phyloP scores from a whole-genome alignment of 306 rosid genomes.

The Cucurbita maxima region DNA sequence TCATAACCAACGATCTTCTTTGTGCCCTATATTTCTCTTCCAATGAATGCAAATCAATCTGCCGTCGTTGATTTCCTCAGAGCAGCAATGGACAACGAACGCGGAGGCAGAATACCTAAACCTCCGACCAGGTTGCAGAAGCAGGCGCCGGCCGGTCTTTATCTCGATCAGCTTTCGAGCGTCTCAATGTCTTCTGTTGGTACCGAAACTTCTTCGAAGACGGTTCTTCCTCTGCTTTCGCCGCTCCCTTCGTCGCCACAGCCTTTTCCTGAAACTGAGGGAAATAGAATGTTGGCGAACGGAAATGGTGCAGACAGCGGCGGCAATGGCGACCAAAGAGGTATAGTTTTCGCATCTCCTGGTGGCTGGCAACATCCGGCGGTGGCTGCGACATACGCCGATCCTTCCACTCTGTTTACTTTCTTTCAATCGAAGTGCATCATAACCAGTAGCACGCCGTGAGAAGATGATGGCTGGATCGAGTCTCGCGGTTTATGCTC shows the following conservation, averaged over 20 bases:
- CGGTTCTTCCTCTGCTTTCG: conserved; percentile 66
- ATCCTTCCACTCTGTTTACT: conserved; percentile 30
- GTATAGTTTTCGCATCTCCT: not conserved
- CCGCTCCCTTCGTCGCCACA: conserved; percentile 40
- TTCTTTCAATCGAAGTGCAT: conserved; percentile 47
- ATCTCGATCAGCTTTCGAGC: conserved; percentile 23
- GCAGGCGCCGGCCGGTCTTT: conserved; percentile 48
- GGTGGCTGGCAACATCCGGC: conserved; percentile 55
- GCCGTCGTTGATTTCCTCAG: not conserved
- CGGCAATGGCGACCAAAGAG: not conserved
- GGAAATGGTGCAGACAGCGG: not conserved
- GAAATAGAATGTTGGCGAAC: not conserved
- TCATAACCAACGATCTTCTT: not conserved
- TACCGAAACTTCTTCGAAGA: conserved; percentile 16
- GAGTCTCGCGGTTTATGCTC: not conserved
- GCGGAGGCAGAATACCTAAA: conserved; percentile 1
- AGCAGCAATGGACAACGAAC: not conserved
- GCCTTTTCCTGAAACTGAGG: conserved; percentile 13
- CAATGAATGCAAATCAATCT: not conserved
- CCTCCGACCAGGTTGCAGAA: conserved; percentile 46
- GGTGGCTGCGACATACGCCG: conserved; percentile 20
- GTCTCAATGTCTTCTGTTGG: conserved; percentile 4
- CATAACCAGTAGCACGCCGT: conserved; percentile 23
- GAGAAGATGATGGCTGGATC: conserved; percentile 5
- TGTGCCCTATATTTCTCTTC: not conserved